Conservation (phyloP, 805 yeast species). For the Candida cerambycidarum region DNA sequence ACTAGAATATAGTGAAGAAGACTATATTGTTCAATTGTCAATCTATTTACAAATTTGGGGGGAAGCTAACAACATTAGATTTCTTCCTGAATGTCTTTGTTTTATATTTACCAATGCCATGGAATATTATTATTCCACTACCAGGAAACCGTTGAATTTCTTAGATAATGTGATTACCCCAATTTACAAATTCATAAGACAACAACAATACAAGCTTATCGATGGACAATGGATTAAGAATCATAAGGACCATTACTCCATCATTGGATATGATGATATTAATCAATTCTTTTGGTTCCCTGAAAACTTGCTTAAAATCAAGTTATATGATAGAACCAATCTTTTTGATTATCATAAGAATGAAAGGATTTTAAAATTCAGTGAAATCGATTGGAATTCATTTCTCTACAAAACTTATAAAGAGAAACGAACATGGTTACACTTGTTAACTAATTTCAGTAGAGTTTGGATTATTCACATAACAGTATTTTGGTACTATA, state of each 20-base stretch:
- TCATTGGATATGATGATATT: slow-evolving; percentile 58
- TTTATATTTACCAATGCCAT: slow-evolving; percentile 30
- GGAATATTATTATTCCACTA: slow-evolving; percentile 19
- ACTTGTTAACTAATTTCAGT: slow-evolving; percentile 48
- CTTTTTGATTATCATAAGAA: slow-evolving; percentile 28
- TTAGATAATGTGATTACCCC: slow-evolving; percentile 46
- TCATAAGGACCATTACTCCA: slow-evolving; percentile 65
- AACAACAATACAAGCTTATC: slow-evolving; percentile 60
- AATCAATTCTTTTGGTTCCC: slow-evolving; percentile 54
- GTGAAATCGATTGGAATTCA: slow-evolving; percentile 39
- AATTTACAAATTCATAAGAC: slow-evolving; percentile 56
- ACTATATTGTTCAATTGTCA: slow-evolving; percentile 65
- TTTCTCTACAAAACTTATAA: slow-evolving; percentile 46
- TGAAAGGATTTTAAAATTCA: slow-evolving; percentile 31
- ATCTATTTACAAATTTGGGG: slow-evolving; percentile 71
- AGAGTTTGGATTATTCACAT: slow-evolving; percentile 56
- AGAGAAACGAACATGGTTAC: slow-evolving; percentile 52
- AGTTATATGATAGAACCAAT: slow-evolving; percentile 29
- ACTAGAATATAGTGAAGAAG: slow-evolving; percentile 51
- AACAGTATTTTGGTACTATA: slow-evolving; percentile 51
- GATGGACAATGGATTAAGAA: slow-evolving; percentile 57
- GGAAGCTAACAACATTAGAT: slow-evolving; percentile 66
- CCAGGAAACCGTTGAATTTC: slow-evolving; percentile 16
- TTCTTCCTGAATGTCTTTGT: slow-evolving; percentile 45
- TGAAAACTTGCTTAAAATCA: slow-evolving; percentile 32